Percentiles rank a stretch among this genome's conserved stretches.
Conservation (phyloP, 805 yeast species). For the Hanseniaspora hatyaiensis region DNA sequence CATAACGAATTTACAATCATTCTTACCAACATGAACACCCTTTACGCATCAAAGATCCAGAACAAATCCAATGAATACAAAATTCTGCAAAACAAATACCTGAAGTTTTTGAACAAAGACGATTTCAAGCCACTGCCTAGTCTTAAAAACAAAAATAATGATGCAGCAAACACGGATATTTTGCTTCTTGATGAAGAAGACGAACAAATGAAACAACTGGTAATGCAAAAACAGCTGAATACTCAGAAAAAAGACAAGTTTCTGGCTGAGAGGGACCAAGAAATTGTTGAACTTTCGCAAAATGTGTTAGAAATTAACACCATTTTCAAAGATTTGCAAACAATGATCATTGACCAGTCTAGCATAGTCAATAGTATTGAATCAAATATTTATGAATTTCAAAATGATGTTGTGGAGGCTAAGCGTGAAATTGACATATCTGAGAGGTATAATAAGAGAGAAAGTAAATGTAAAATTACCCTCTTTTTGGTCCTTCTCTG, state of each 20-base stretch:
- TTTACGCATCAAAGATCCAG: conserved; percentile 77
- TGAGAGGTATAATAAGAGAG: conserved; percentile 68
- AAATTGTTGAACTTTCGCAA: conserved; percentile 80
- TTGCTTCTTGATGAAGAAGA: conserved; percentile 28
- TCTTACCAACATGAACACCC: conserved; percentile 69
- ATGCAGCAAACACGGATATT: conserved; percentile 20
- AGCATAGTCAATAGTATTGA: conserved; percentile 87
- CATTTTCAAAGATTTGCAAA: conserved; percentile 86
- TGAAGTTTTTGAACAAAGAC: conserved; percentile 71
- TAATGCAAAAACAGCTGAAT: conserved; percentile 26
- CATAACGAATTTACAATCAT: conserved; percentile 43
- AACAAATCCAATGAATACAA: conserved; percentile 65
- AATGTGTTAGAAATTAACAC: conserved; percentile 89
- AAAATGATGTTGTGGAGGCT: conserved; percentile 60
- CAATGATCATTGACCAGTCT: conserved; percentile 88
- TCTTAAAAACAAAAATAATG: conserved; percentile 16
- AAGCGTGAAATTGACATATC: conserved; percentile 70
- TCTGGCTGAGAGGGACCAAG: conserved; percentile 61
- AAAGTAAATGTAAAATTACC: conserved; percentile 82
- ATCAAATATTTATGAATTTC: conserved; percentile 76
- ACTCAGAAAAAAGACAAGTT: conserved; percentile 21
- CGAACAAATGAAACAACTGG: conserved; percentile 28
- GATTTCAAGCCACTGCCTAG: conserved; percentile 44
- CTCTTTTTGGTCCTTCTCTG: conserved; percentile 61
- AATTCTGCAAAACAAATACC: conserved; percentile 77